These are phyloP conservation scores for Rubroboletus pulcherrimus DNA, from an alignment of 768 basidiomycete species.

Conservation along the genomic window DNA sequence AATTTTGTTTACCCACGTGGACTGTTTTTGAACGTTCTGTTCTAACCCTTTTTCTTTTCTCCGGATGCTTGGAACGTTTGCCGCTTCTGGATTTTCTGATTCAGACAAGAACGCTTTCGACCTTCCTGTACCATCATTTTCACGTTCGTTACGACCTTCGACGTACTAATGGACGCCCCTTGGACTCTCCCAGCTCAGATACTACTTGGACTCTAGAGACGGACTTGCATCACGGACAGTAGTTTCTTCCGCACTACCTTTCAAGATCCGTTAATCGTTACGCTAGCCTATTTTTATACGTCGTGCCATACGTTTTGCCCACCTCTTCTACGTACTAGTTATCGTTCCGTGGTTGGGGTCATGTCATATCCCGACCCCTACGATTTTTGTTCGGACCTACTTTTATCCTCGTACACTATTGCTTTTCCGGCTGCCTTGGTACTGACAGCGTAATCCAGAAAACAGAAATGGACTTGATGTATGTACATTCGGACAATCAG, in stretches of 20 bases:
- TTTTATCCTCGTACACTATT: slow-evolving; percentile 9
- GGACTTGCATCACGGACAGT: slow-evolving; percentile 25
- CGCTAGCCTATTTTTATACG: slow-evolving; percentile 26
- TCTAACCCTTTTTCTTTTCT: neutral
- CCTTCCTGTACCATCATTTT: slow-evolving; percentile 6
- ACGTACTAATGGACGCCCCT: slow-evolving; percentile 22
- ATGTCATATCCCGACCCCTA: neutral
- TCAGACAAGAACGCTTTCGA: slow-evolving; percentile 9
- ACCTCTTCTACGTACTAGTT: slow-evolving; percentile 3
- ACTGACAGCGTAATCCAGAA: slow-evolving; percentile 29
- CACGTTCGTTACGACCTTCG: slow-evolving; percentile 25
- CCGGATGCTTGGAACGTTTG: slow-evolving; percentile 7
- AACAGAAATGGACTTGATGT: slow-evolving; percentile 84
- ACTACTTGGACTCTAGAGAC: slow-evolving; percentile 24
- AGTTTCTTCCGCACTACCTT: slow-evolving; percentile 7
- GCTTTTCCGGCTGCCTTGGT: slow-evolving; percentile 8
- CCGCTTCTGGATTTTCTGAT: slow-evolving; percentile 1
- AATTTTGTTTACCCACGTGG: slow-evolving; percentile 1
- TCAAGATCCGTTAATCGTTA: slow-evolving; percentile 26
- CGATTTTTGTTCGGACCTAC: slow-evolving; percentile 9
- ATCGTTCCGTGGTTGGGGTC: neutral
- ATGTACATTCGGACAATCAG: slow-evolving; percentile 48
- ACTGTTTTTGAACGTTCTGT: slow-evolving; percentile 12
- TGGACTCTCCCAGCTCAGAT: slow-evolving; percentile 18
- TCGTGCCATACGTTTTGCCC: slow-evolving; percentile 14